Base-by-base conservation (phyloP, 495 filamentous ascomycete genomes). In the Penicillium ochrochloron region DNA sequence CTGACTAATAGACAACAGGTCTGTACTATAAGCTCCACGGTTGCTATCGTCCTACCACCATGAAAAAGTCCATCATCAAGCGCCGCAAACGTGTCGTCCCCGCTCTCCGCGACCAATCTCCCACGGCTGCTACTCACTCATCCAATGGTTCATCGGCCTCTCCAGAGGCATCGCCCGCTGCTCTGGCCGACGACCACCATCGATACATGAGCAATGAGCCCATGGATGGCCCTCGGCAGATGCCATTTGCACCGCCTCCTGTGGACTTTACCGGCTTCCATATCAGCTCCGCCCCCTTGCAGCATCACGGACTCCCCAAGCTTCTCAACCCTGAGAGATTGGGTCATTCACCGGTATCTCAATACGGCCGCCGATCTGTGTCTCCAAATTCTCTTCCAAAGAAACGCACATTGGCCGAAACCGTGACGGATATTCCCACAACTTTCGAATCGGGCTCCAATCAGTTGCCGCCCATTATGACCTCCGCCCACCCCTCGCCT, bases 51-150 rank as follows among this genome's bases (percentile, higher is more conserved):
- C 95, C 95, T 8, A 90, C 93, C 14, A 90, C 90, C 0, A 98
- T 99, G 96, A 99, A 99, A 77, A 98, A 97, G 77, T 89, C 90
- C 0, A 88, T 95, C 57, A 99, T 99, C 75, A 98, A 98, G 77
- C 87, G 95, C 46, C 88, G 95, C 62, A 99, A 98, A 80, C 90
- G 95, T 21, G 93, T 99, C 17, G 92, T 99, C 46, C 94, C 95
- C 21, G 93, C 91, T 19, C 76, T 85, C 50, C 85, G 89, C 64
- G 89, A 86, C 61, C 74, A 81, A 42, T 80, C 79, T 46, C 75
- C 78, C 42, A 78, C 80, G 15, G 76, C 66, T 15, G 70, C 74
- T 17, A 79, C 78, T 19, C 77, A 80, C n/a, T 82, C 79, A 8
- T 81, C 79, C 5, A 76, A 78, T 44, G 78, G 77, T 12, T 81